These are phyloP conservation scores for Cystobasidium onofrii DNA, from an alignment of 768 basidiomycete species.

Conservation along the genomic window DNA sequence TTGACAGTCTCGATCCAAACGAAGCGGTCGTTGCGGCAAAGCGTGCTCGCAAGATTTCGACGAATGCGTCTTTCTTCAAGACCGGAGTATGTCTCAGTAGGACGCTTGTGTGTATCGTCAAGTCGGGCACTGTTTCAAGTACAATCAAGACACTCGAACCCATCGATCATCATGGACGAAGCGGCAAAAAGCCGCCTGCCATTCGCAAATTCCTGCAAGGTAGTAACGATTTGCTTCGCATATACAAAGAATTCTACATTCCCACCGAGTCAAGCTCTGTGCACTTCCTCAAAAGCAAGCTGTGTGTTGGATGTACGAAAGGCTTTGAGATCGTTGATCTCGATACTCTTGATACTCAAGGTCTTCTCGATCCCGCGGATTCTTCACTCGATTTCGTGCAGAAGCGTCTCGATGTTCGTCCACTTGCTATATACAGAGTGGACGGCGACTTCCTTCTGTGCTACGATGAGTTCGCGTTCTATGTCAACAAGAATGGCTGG, in stretches of 20 bases:
- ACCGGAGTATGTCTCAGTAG: constrained; percentile 83
- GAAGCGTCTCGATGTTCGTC: constrained; percentile 74
- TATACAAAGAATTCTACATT: constrained; percentile 97
- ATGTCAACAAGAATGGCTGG: constrained; percentile 93
- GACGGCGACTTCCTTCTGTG: constrained; percentile 94
- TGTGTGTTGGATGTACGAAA: constrained; percentile 93
- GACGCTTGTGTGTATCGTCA: constrained; percentile 91
- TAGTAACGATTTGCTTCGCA: constrained; percentile 82
- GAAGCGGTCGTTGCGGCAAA: constrained; percentile 87
- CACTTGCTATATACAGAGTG: constrained; percentile 93
- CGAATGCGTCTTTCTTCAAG: constrained; percentile 97
- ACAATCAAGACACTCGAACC: constrained; percentile 97
- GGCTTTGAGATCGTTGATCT: constrained; percentile 98
- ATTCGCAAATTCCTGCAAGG: constrained; percentile 90
- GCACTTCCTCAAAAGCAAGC: constrained; percentile 91
- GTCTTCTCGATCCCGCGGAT: constrained; percentile 85
- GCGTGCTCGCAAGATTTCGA: constrained; percentile 86
- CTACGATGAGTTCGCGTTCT: constrained; percentile 99
- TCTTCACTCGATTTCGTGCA: constrained; percentile 85
- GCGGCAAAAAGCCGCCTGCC: constrained; percentile 50
- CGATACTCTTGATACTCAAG: constrained; percentile 93
- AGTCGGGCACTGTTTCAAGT: constrained; percentile 85
- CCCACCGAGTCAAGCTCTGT: constrained; percentile 94
- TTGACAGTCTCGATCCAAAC: constrained; percentile 79
- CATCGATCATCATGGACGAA: constrained; percentile 70